Evolutionary conservation across 768 basidiomycete species (phyloP), one percentile per base, ranked within the genome.

Genomic region (Boletales sp.): DNA sequence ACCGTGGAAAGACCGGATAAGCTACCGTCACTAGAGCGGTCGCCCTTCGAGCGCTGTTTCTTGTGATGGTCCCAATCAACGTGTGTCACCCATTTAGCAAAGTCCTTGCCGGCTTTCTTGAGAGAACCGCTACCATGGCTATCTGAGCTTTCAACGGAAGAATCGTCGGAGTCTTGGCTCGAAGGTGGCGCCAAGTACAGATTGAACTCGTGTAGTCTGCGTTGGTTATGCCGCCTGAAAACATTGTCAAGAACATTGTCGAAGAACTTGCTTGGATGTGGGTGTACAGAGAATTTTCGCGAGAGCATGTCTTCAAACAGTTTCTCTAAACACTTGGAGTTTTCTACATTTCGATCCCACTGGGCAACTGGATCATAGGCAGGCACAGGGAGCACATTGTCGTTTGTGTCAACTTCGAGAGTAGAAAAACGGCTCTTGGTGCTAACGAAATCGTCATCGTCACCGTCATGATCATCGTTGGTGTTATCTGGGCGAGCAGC

Each of bases 221-320:
- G 60, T 19, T 72, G 69, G 19, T 74, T 69, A 6, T 72, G 70
- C 10, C 70, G 62, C 11, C 82, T 83, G 62, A 87, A 89, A 2
- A 77, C 68, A 13, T 67, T 58, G 48, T 72, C 65, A 40, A 87
- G 57, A 43, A 74, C 47, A 11, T 72, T 68, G 11, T 70, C 52
- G n/a, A 86, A 52, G 58, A 80, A 75, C 39, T 77, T 68, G 32
- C 77, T 69, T 4, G 83, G 82, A 1, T 72, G 74, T 1, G 76
- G 73, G 50, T 81, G 71, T 38, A 88, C 69, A 21, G 73, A 72
- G 52, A 73, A 82, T 58, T 76, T 76, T 54, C 64, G 57, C 9
- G 60, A 60, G 17, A 90, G 70, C 84, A 87, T 86, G 19, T 74
- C 68, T 51, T 75, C 69, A 62, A 85, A 89, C 14, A 82, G 64